Evolutionary conservation across 306 rosid genomes (phyloP).

Genomic region (Oxytropis ochrocephala): DNA sequence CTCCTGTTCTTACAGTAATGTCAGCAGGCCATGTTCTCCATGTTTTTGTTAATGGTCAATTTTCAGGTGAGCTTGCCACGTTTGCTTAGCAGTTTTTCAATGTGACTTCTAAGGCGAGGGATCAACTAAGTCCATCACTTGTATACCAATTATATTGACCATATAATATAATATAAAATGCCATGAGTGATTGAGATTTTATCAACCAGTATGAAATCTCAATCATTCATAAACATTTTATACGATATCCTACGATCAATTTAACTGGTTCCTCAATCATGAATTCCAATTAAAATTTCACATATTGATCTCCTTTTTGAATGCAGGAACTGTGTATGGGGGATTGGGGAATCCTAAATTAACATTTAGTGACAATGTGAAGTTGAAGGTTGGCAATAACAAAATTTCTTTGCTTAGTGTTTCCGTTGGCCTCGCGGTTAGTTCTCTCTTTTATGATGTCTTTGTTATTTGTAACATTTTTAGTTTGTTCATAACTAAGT

Average conservation of each 20-base stretch:
- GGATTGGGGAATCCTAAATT: conserved; percentile 44
- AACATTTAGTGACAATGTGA: conserved; percentile 57
- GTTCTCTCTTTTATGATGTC: conserved; percentile 28
- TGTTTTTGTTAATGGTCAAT: conserved; percentile 69
- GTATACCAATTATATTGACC: no score
- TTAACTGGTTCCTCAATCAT: no score
- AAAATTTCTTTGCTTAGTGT: conserved; percentile 82
- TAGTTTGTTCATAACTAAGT: background rate
- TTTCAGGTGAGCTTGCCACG: conserved; percentile 40
- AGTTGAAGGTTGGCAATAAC: conserved; percentile 68
- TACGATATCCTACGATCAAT: no score
- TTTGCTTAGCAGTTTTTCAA: background rate
- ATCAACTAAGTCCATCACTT: no score
- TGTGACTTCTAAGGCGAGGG: no score
- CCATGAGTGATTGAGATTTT: no score
- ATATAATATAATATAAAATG: no score
- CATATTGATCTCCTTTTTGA: conserved; percentile 1
- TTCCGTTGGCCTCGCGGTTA: conserved; percentile 88
- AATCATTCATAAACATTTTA: no score
- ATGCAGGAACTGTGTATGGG: conserved; percentile 72
- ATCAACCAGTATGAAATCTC: no score
- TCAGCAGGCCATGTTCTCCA: conserved; percentile 77
- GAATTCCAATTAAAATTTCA: conserved; percentile 17
- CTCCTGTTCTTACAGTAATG: conserved; percentile 52
- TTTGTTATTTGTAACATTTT: background rate